Conservation (phyloP, 805 yeast species). For the Ogataea parapolymorpha region DNA sequence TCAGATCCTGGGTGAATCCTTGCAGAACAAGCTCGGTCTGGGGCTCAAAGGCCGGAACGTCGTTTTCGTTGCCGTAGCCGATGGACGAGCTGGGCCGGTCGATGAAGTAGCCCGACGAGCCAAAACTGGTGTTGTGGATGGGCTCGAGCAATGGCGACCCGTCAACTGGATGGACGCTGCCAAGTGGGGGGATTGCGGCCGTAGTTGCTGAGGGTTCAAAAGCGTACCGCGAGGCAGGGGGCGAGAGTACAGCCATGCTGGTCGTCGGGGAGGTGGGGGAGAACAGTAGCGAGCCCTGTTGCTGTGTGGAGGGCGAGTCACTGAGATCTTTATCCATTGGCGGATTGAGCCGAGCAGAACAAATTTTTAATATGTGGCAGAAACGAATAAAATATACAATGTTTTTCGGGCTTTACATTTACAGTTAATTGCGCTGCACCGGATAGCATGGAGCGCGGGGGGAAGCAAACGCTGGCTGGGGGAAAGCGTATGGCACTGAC, state of each 20-base stretch:
- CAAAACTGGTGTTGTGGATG: conserved; percentile 7
- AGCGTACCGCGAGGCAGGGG: conserved; percentile 38
- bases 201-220: conserved; percentile 27
- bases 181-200: conserved; percentile 26
- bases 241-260: conserved; percentile 39
- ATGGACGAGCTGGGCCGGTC: conserved; percentile 17
- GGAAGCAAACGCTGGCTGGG: too few relatives aligned
- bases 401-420: too few relatives aligned
- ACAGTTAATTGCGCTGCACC: too few relatives aligned
- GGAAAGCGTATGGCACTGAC: too few relatives aligned
- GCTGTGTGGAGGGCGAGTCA: conserved; percentile 17
- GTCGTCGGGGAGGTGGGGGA: conserved; percentile 26
- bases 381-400: conserved; percentile 1
- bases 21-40: conserved; percentile 27
- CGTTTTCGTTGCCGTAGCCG: conserved; percentile 22
- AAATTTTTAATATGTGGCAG: conserved; percentile 11
- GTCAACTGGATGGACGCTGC: conserved; percentile 12
- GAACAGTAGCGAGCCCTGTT: conserved; percentile 15
- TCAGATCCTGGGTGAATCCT: conserved; percentile 42
- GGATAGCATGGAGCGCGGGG: too few relatives aligned
- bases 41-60: conserved; percentile 34
- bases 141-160: conserved; percentile 21
- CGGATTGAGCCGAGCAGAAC: conserved; percentile 5
- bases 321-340: conserved; percentile 16
- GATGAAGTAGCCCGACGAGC: conserved; percentile 12